phyloP scores from a whole-genome alignment of 2,329 filamentous ascomycete species.

The Neofusicoccum sp. region DNA sequence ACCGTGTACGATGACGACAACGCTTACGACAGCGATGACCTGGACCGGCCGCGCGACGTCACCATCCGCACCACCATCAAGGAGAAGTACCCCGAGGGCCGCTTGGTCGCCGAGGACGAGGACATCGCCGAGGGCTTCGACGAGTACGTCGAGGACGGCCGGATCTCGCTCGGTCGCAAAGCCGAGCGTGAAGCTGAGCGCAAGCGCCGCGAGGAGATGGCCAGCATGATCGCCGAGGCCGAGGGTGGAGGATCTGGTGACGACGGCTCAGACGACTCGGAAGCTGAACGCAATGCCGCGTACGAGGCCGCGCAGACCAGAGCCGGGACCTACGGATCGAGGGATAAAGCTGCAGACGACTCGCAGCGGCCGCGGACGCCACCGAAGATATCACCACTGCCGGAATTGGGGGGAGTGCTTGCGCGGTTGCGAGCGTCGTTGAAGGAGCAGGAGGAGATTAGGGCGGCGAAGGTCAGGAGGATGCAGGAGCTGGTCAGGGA shows the following conservation, averaged over 20 bases:
- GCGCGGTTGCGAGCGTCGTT: slow-evolving; percentile 62
- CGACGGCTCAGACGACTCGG: slow-evolving; percentile 65
- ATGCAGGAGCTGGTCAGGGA: slow-evolving; percentile 68
- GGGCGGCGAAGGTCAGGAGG: slow-evolving; percentile 58
- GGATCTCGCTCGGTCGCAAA: slow-evolving; percentile 72
- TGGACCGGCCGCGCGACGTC: slow-evolving; percentile 36
- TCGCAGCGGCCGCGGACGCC: slow-evolving; percentile 57
- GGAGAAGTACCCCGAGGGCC: slow-evolving; percentile 64
- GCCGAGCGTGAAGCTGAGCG: slow-evolving; percentile 70
- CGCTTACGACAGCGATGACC: slow-evolving; percentile 39
- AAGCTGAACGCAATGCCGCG: slow-evolving; percentile 65
- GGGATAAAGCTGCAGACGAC: slow-evolving; percentile 37
- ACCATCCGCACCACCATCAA: slow-evolving; percentile 33
- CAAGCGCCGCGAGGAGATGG: slow-evolving; percentile 73
- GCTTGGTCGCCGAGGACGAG: slow-evolving; percentile 82
- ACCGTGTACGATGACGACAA: slow-evolving; percentile 31
- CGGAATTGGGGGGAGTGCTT: slow-evolving; percentile 67
- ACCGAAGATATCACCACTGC: slow-evolving; percentile 74
- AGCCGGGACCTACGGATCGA: slow-evolving; percentile 73
- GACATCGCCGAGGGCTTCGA: slow-evolving; percentile 93
- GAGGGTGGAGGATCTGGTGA: slow-evolving; percentile 68
- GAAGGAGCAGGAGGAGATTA: slow-evolving; percentile 58
- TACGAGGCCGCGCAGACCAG: slow-evolving; percentile 86
- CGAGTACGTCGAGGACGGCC: slow-evolving; percentile 82
- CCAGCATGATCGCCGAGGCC: slow-evolving; percentile 75